These are phyloP conservation scores for Neckera pumila DNA, from an alignment of 225 moss, liverwort and hornwort genomes.

Conservation along the genomic window DNA sequence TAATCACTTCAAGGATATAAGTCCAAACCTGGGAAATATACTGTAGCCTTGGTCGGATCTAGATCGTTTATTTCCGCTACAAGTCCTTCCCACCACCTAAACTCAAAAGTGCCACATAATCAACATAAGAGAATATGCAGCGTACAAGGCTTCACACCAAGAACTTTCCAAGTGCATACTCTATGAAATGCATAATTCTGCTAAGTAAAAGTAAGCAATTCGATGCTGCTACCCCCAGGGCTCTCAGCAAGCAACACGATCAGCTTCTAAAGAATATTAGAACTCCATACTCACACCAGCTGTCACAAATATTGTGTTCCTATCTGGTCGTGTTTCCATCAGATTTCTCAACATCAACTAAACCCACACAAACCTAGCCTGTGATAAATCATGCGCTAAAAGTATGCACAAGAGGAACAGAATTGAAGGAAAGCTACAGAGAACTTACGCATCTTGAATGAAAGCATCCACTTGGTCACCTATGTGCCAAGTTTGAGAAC, in stretches of 20 bases:
- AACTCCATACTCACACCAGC: background rate
- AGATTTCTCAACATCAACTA: background rate
- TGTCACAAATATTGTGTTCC: background rate
- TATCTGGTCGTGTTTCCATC: background rate
- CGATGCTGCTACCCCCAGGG: background rate
- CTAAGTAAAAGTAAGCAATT: background rate
- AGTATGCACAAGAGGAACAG: background rate
- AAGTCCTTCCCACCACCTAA: slow-evolving; percentile 91
- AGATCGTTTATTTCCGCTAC: slow-evolving; percentile 58
- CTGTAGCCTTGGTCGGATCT: slow-evolving; percentile 65
- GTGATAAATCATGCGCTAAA: background rate
- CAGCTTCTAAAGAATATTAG: background rate
- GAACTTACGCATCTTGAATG: slow-evolving; percentile 74
- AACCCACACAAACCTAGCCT: background rate
- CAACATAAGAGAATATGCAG: background rate
- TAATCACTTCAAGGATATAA: background rate
- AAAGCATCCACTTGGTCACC: slow-evolving; percentile 92
- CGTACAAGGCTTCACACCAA: background rate
- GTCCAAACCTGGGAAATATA: slow-evolving; percentile 77
- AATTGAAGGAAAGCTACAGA: background rate
- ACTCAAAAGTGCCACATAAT: background rate
- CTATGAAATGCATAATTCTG: background rate
- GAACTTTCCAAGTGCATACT: background rate
- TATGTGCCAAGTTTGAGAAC: slow-evolving; percentile 51
- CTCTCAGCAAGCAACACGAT: background rate